Base-by-base conservation (phyloP, 768 basidiomycete genomes). In the Stropharia rugosoannulata region DNA sequence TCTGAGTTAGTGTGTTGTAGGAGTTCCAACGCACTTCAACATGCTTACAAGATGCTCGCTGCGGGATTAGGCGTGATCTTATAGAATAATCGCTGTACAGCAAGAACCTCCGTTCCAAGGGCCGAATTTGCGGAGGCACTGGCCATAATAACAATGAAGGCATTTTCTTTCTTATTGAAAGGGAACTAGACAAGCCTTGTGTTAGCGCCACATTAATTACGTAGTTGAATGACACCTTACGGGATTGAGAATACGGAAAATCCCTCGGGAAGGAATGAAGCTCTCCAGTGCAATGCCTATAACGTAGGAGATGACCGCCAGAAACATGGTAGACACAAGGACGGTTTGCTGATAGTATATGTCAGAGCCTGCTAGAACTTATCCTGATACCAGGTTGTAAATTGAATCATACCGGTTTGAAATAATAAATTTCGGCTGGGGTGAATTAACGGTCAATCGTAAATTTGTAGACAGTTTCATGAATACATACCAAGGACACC, bases 141-240 rank as follows among this genome's bases (percentile, higher is more conserved):
- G 18, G 82, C 62, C 82, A 83, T 83, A 54, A 83, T 80, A 9
- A 83, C 74, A 35, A 83, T 78, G 58, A 83, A 81, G 0, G 80
- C 79, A 64, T 80, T 80, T 62, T 84, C 82, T 54, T 83, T 83
- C 65, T 80, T 83, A 64, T 83, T 83, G 67, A 82, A 83, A 2
- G 82, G 79, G 22, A 78, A 74, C 81, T 82, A n/a, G n/a, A 18
- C 40, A 41, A 7, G 22, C 56, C 35, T 41, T n/a, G 36, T 15
- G 36, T n/a, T 10, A n/a, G 25, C 12, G 11, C n/a, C 4, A 42
- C 39, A 49, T 46, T 42, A 49, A n/a, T 36, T 32, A 19, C 11
- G 4, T 38, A 15, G 29, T 18, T n/a, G 44, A 12, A 13, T 19
- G 18, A 9, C 22, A 22, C 40, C 75, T 51, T 62, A 75, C 80